These are phyloP conservation scores for Malus hybrid DNA, from an alignment of 331 rosid genomes.

Conservation along the genomic window DNA sequence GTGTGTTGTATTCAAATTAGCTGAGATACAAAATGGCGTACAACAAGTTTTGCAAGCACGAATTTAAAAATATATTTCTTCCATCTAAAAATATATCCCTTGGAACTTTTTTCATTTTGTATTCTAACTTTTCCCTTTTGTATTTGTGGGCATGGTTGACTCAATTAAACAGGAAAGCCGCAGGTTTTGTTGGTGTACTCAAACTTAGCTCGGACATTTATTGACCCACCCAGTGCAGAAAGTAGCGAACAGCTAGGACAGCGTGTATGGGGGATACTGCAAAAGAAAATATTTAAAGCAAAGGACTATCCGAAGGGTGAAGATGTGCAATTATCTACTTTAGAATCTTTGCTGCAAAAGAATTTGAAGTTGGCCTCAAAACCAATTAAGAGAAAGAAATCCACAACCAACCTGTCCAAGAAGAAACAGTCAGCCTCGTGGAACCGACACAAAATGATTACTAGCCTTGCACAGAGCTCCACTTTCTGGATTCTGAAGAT, in stretches of 20 bases:
- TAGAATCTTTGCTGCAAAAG: slow-evolving; percentile 70
- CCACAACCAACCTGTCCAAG: slow-evolving; percentile 45
- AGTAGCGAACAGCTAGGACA: slow-evolving; percentile 88
- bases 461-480: slow-evolving; percentile 68
- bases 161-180: slow-evolving; percentile 57
- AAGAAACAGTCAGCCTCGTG: slow-evolving; percentile 52
- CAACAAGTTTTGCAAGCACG: not conserved
- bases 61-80: not conserved
- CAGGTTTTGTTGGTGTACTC: slow-evolving; percentile 70
- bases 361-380: slow-evolving; percentile 80
- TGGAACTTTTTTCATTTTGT: too few relatives aligned
- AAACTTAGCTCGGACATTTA: slow-evolving; percentile 63
- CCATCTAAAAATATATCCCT: not conserved
- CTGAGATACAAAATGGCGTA: not conserved
- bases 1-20: slow-evolving; percentile 2
- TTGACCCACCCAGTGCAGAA: slow-evolving; percentile 72
- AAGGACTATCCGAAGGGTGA: slow-evolving; percentile 84
- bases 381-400: slow-evolving; percentile 62
- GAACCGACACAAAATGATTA: slow-evolving; percentile 67
- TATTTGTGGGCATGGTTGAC: slow-evolving; percentile 8
- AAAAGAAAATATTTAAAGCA: slow-evolving; percentile 70
- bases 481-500: slow-evolving; percentile 85
- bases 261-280: slow-evolving; percentile 88
- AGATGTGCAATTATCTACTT: slow-evolving; percentile 47
- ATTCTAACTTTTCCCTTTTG: too few relatives aligned